Conservation (phyloP, 805 yeast species). For the Nakazawaea anatomiae region DNA sequence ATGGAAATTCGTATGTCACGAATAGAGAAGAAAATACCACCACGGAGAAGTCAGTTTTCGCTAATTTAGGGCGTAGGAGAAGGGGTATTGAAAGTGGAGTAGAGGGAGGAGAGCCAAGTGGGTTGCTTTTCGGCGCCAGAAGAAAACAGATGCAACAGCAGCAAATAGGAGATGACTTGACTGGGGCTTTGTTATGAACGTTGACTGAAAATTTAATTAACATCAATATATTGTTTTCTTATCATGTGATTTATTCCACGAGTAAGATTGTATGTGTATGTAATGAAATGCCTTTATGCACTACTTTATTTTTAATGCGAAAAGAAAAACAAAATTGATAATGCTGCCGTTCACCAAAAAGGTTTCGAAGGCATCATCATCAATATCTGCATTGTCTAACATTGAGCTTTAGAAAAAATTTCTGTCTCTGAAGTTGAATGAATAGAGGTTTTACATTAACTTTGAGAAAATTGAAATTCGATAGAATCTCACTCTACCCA, state of each 20-base stretch:
- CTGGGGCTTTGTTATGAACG: slow-evolving; percentile 11
- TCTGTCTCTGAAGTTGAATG: neutral
- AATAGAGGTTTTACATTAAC: neutral
- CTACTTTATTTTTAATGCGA: neutral
- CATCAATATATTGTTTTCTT: too few species aligned
- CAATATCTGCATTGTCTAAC: neutral
- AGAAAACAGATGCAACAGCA: slow-evolving; percentile 16
- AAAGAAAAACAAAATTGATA: neutral
- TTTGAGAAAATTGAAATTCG: neutral
- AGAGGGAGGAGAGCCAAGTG: slow-evolving; percentile 21
- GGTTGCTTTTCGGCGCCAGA: slow-evolving; percentile 19
- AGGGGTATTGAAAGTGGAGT: slow-evolving; percentile 20
- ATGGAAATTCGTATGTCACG: neutral
- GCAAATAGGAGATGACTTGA: slow-evolving; percentile 14
- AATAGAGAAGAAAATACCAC: slow-evolving; percentile 9
- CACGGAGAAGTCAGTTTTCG: slow-evolving; percentile 11
- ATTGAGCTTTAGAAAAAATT: neutral
- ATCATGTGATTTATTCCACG: too few species aligned
- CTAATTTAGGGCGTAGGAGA: slow-evolving; percentile 22
- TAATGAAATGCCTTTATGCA: slow-evolving; percentile 29
- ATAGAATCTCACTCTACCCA: neutral
- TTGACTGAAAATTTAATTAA: too few species aligned
- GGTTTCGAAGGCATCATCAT: neutral
- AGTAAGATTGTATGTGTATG: too few species aligned
- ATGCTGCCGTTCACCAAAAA: neutral